Evolutionary conservation across 257 asterid genomes (phyloP).

Genomic region (Solanum ossicruentum): DNA sequence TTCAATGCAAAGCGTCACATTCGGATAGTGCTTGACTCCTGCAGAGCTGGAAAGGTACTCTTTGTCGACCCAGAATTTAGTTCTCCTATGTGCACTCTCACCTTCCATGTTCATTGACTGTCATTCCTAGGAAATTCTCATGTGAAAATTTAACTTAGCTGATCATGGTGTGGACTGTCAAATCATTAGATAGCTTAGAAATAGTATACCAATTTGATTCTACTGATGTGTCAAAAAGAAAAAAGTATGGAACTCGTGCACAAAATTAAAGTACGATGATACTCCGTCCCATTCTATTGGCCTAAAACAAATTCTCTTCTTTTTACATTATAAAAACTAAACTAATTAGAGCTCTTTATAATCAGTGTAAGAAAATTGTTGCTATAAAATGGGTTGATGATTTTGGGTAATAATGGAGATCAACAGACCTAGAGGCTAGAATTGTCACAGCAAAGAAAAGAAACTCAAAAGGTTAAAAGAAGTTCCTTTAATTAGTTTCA

Average conservation of each 20-base stretch:
- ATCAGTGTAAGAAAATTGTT: background rate
- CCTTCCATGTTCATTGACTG: background rate
- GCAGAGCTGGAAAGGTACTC: constrained; percentile 71
- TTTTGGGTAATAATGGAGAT: background rate
- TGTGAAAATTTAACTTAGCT: background rate
- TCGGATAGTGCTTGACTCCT: constrained; percentile 46
- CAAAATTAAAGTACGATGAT: background rate
- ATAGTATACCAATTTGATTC: background rate
- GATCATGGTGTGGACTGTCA: background rate
- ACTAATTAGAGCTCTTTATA: background rate
- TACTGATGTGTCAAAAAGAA: background rate
- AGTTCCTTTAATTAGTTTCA: background rate
- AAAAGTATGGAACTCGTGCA: background rate
- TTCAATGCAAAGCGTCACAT: constrained; percentile 83
- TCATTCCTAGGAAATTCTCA: background rate
- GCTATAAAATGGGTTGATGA: background rate
- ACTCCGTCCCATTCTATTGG: background rate
- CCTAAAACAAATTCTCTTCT: background rate
- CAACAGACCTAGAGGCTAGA: background rate
- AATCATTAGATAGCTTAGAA: background rate
- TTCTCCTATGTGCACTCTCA: background rate
- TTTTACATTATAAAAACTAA: background rate
- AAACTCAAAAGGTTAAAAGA: background rate
- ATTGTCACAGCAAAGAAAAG: background rate
- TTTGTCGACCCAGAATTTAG: background rate